Conservation (phyloP, 768 basidiomycete genomes). For the Ephemerocybe angulata region DNA sequence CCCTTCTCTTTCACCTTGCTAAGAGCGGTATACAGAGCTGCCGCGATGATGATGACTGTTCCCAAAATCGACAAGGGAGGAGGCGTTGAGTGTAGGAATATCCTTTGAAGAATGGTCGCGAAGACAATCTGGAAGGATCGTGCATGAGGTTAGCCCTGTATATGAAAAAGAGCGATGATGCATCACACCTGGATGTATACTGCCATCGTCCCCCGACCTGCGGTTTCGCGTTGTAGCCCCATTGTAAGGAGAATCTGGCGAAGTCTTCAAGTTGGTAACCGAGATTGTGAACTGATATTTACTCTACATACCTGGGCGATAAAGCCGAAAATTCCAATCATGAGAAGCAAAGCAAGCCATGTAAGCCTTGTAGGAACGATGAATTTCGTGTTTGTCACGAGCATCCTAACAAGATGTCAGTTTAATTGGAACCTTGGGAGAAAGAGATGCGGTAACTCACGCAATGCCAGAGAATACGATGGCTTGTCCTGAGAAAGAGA, state of each 20-base stretch:
- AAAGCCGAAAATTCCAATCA: conserved; percentile 50
- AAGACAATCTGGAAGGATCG: conserved; percentile 56
- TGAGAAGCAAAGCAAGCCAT: conserved; percentile 40
- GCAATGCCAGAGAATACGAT: conserved; percentile 33
- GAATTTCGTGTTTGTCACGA: conserved; percentile 32
- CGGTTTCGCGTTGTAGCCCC: conserved; percentile 63
- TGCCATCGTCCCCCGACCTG: conserved; percentile 57
- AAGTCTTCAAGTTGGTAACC: too few species aligned
- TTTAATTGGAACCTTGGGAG: background rate
- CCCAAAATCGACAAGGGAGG: conserved; percentile 60
- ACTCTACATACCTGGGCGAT: too few species aligned
- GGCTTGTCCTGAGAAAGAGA: conserved; percentile 58
- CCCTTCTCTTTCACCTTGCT: conserved; percentile 10
- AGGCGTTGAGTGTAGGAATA: conserved; percentile 61
- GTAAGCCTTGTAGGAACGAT: conserved; percentile 38
- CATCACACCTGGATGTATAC: conserved; percentile 47
- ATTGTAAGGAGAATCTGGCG: conserved; percentile 26
- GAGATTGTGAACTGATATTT: too few species aligned
- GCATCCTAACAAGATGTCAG: conserved; percentile 33
- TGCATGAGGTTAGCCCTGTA: background rate
- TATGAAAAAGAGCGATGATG: background rate
- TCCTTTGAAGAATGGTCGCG: conserved; percentile 57
- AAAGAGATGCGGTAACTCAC: conserved; percentile 21
- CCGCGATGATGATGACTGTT: conserved; percentile 57
- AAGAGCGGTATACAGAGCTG: conserved; percentile 58